A percentile compares a stretch with the other conserved stretches of the same genome.
These are phyloP conservation scores for Bertia moriformis DNA, from an alignment of 2,329 filamentous ascomycete genomes.

Conservation along the genomic window DNA sequence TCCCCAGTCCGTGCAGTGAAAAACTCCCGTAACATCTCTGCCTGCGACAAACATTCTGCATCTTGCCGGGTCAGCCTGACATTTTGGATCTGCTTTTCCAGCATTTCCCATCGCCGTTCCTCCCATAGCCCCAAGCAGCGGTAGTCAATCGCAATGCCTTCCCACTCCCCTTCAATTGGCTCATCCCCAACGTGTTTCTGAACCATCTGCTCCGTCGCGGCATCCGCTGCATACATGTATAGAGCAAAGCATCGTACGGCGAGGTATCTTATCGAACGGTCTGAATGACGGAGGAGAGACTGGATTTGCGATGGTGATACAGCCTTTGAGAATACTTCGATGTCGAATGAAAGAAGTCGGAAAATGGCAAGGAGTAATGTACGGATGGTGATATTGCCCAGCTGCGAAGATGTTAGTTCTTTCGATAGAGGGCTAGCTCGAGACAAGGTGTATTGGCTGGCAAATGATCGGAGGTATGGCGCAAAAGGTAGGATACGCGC, in stretches of 20 bases:
- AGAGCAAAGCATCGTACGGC: conserved; percentile 70
- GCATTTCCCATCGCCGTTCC: conserved; percentile 31
- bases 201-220: conserved; percentile 60
- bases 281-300: conserved; percentile 46
- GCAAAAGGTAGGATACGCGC: conserved; percentile 39
- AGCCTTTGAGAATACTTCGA: conserved; percentile 47
- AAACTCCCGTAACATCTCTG: conserved; percentile 44
- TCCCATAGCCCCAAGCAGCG: conserved; percentile 52
- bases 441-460: conserved; percentile 21
- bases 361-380: conserved; percentile 36
- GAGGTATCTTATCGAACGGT: conserved; percentile 58
- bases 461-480: conserved; percentile 35
- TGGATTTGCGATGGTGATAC: conserved; percentile 57
- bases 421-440: conserved; percentile 17
- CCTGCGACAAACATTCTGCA: conserved; percentile 12
- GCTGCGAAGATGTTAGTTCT: conserved; percentile 10
- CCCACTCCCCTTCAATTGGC: conserved; percentile 56
- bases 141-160: conserved; percentile 65
- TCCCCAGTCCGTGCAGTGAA: conserved; percentile 49
- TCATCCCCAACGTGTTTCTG: conserved; percentile 46
- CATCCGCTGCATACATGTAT: conserved; percentile 66
- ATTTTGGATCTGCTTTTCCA: conserved; percentile 21
- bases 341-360: conserved; percentile 49
- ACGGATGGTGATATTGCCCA: conserved; percentile 16
- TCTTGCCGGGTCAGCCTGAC: conserved; percentile 2